Percentiles rank a stretch among this genome's conserved stretches.
Conservation (phyloP, 1,139 yeast species). For the Sugiyamaella castrensis region DNA sequence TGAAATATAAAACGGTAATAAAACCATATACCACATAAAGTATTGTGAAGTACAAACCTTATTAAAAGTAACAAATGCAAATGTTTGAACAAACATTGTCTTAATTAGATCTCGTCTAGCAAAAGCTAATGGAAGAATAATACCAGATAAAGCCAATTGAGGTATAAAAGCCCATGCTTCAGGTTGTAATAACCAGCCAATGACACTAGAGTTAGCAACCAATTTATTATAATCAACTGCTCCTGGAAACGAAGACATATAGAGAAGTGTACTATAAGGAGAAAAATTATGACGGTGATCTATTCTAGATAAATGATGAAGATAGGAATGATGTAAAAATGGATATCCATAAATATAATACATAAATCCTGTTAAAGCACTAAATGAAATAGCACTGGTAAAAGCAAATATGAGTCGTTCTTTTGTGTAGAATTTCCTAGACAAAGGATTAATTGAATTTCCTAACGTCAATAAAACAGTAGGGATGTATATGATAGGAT, state of each 20-base stretch:
- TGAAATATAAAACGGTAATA: slow-evolving; percentile 61
- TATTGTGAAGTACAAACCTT: slow-evolving; percentile 90
- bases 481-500: slow-evolving; percentile 81
- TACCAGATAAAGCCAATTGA: slow-evolving; percentile 60
- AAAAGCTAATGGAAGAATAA: slow-evolving; percentile 59
- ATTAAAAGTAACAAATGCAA: slow-evolving; percentile 84
- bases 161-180: slow-evolving; percentile 69
- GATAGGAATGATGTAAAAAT: slow-evolving; percentile 72
- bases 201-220: neutral
- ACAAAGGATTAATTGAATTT: slow-evolving; percentile 16
- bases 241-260: slow-evolving; percentile 41
- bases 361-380: slow-evolving; percentile 54
- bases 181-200: slow-evolving; percentile 9
- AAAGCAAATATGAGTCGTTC: slow-evolving; percentile 48
- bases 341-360: slow-evolving; percentile 67
- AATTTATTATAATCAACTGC: neutral
- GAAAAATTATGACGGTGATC: slow-evolving; percentile 97
- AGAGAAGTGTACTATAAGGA: slow-evolving; percentile 73
- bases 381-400: slow-evolving; percentile 45
- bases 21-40: slow-evolving; percentile 87
- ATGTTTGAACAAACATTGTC: slow-evolving; percentile 81
- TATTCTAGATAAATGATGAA: slow-evolving; percentile 76
- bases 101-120: slow-evolving; percentile 55
- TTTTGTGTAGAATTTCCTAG: slow-evolving; percentile 42
- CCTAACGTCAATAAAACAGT: slow-evolving; percentile 44